A percentile compares a stretch with the other conserved stretches of the same genome.
These are phyloP conservation scores for Wickerhamiella spandovensis DNA, from an alignment of 805 yeast species.

Conservation along the genomic window DNA sequence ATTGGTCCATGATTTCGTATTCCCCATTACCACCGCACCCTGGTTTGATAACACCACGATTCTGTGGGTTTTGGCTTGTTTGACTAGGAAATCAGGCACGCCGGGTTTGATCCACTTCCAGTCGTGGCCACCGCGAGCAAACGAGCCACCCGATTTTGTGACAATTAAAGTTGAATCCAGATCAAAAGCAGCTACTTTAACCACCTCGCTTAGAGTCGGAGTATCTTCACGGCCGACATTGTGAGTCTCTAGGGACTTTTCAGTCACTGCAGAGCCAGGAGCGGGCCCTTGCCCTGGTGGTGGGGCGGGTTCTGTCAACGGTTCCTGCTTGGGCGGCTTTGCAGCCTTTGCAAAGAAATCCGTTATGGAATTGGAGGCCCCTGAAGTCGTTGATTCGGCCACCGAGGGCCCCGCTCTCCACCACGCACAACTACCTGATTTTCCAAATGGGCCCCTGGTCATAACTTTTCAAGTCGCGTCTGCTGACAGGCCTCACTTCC, in stretches of 20 bases:
- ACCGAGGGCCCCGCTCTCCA: not conserved
- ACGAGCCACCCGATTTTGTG: constrained; percentile 50
- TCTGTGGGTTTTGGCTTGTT: constrained; percentile 17
- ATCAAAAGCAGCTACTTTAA: constrained; percentile 59
- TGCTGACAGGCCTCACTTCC: not conserved
- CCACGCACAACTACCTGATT: not conserved
- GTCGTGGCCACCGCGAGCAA: constrained; percentile 47
- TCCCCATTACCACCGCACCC: constrained; percentile 42
- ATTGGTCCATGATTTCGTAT: constrained; percentile 27
- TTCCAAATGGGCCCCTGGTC: not conserved
- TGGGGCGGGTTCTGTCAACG: too few species aligned
- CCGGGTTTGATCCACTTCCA: constrained; percentile 49
- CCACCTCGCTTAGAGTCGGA: not conserved
- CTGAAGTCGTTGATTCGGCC: not conserved
- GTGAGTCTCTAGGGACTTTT: too few species aligned
- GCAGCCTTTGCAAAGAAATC: not conserved
- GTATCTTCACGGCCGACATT: not conserved
- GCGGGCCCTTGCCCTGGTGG: not conserved
- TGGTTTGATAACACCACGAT: constrained; percentile 79
- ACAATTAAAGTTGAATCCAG: constrained; percentile 66
- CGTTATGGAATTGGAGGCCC: not conserved
- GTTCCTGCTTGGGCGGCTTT: too few species aligned
- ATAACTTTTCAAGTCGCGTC: not conserved
- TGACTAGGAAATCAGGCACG: constrained; percentile 8
- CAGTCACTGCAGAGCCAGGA: too few species aligned